Percentiles rank a stretch among this genome's conserved stretches.
Conservation (phyloP, 78 protist species). For the Salpingoeca rosetta region DNA sequence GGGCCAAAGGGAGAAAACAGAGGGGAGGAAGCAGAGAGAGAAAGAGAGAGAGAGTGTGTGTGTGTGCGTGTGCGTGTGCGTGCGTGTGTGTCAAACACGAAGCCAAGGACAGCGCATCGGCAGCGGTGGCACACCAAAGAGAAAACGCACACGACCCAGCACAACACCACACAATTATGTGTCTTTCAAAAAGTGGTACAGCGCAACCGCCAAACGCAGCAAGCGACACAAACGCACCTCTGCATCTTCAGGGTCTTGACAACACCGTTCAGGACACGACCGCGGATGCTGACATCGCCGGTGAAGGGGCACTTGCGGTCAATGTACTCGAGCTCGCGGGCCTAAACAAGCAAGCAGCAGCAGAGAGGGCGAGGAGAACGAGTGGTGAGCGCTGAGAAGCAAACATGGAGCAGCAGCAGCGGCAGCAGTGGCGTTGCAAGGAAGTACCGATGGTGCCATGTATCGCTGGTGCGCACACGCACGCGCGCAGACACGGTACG, state of each 20-base stretch:
- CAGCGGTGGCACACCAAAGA: no score
- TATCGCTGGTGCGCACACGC: no score
- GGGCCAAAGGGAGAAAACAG: neutral
- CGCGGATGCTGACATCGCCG: conserved; percentile 96
- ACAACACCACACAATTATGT: neutral
- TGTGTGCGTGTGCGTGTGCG: no score
- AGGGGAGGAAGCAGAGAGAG: neutral
- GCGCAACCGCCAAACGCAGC: neutral
- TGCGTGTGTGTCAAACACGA: no score
- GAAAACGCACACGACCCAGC: no score
- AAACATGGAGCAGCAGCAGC: no score
- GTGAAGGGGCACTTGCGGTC: conserved; percentile 99
- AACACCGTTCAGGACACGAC: conserved; percentile 88
- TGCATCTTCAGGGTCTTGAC: conserved; percentile 72
- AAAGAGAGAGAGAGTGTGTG: no score
- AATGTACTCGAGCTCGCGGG: conserved; percentile 81
- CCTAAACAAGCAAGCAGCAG: conserved; percentile 1
- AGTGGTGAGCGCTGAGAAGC: no score
- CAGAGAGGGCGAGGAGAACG: neutral
- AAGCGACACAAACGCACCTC: conserved; percentile 26
- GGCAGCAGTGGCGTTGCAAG: no score
- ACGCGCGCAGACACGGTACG: no score
- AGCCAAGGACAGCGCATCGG: no score
- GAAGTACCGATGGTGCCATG: no score
- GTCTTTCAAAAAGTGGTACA: neutral